These are phyloP conservation scores for Nemania bipapillata DNA, from an alignment of 2,329 filamentous ascomycete genomes.

Conservation along the genomic window DNA sequence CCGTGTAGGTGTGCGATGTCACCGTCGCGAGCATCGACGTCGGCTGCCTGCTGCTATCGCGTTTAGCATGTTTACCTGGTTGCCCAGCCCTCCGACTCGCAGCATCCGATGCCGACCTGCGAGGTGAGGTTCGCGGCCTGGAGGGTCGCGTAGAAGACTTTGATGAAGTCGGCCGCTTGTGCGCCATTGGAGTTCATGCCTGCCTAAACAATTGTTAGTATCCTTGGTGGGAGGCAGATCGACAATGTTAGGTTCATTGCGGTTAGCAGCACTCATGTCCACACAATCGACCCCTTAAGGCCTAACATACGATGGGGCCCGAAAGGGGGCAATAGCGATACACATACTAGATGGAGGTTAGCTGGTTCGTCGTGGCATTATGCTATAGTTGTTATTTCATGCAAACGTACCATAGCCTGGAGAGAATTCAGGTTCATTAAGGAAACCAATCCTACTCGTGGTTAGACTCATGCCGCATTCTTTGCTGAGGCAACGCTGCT, in stretches of 20 bases:
- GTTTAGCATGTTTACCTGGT: constrained; percentile 53
- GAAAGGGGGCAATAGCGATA: background rate
- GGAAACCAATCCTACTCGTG: constrained; percentile 43
- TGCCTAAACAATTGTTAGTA: constrained; percentile 27
- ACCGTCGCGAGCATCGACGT: constrained; percentile 52
- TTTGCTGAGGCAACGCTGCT: background rate
- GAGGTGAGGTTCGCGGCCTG: constrained; percentile 43
- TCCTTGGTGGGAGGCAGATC: background rate
- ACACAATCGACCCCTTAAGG: background rate
- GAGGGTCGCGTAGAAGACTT: constrained; percentile 43
- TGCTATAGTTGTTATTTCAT: background rate
- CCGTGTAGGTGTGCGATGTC: constrained; percentile 57
- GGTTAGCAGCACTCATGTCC: background rate
- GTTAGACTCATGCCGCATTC: constrained; percentile 10
- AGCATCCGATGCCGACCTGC: constrained; percentile 47
- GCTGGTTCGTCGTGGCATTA: background rate
- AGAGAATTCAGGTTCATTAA: constrained; percentile 47
- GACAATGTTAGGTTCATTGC: background rate
- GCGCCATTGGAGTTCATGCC: constrained; percentile 46
- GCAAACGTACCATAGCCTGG: constrained; percentile 40
- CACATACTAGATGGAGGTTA: constrained; percentile 28
- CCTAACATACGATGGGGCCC: background rate
- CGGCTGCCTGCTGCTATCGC: constrained; percentile 50
- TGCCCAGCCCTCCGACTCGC: constrained; percentile 54
- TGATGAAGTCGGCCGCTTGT: constrained; percentile 47